Percentiles rank a stretch among this genome's conserved stretches.
Conservation (phyloP, 495 filamentous ascomycete species). For the Aspergillus mulundensis region DNA sequence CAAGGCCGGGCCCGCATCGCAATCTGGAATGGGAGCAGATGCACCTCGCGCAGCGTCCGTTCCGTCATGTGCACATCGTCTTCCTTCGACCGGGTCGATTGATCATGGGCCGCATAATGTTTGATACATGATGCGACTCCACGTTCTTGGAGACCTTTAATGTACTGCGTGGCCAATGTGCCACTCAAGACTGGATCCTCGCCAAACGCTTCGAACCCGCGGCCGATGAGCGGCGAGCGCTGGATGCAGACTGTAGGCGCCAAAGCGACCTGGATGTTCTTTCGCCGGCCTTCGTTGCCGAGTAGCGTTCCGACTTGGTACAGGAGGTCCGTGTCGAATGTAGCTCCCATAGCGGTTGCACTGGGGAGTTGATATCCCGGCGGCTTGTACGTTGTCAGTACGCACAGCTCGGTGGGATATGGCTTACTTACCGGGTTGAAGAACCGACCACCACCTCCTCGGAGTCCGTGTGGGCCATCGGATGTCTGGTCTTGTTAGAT, state of each 20-base stretch:
- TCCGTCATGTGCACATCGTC: neutral
- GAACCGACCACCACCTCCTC: too few relatives aligned
- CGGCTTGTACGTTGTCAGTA: too few relatives aligned
- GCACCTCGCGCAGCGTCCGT: neutral
- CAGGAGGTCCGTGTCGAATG: too few relatives aligned
- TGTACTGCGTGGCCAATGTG: slow-evolving; percentile 52
- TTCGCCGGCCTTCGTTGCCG: too few relatives aligned
- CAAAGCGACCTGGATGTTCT: too few relatives aligned
- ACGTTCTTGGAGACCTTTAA: slow-evolving; percentile 58
- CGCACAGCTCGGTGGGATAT: too few relatives aligned
- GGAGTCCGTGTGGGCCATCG: too few relatives aligned
- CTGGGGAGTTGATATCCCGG: too few relatives aligned
- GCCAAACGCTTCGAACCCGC: slow-evolving; percentile 64
- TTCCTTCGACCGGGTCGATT: slow-evolving; percentile 11
- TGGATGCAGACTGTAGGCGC: slow-evolving; percentile 62
- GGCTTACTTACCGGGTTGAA: too few relatives aligned
- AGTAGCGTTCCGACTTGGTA: too few relatives aligned
- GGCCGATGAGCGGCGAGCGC: slow-evolving; percentile 58
- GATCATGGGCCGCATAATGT: slow-evolving; percentile 65
- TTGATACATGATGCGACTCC: slow-evolving; percentile 60
- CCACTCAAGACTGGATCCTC: slow-evolving; percentile 65
- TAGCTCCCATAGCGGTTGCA: too few relatives aligned
- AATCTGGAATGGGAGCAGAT: neutral
- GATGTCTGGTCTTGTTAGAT: too few relatives aligned
- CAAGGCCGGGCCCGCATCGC: neutral